Conservation (phyloP, 495 filamentous ascomycete species). For the Hypoxylon lenormandii region DNA sequence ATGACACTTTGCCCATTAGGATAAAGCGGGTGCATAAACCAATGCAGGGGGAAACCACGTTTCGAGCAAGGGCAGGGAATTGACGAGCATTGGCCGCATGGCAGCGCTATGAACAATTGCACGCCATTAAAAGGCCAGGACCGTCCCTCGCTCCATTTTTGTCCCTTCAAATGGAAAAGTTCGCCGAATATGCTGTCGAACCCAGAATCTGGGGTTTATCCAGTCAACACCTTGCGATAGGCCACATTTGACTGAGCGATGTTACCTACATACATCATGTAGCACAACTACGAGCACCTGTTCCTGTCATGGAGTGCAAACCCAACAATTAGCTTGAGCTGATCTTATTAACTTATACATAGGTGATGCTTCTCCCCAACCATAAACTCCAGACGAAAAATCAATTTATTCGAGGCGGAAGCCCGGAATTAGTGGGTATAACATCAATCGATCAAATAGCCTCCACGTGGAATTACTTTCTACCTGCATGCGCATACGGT, state of each 20-base stretch:
- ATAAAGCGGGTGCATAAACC: slow-evolving; percentile 37
- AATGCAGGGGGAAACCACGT: slow-evolving; percentile 45
- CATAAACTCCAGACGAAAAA: too few species aligned
- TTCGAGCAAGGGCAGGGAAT: slow-evolving; percentile 25
- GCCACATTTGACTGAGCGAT: neutral
- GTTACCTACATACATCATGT: too few species aligned
- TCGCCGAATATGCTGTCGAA: slow-evolving; percentile 14
- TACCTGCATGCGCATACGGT: slow-evolving; percentile 1
- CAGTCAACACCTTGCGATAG: slow-evolving; percentile 8
- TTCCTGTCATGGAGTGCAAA: neutral
- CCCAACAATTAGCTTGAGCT: too few species aligned
- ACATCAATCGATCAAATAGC: neutral
- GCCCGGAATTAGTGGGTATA: too few species aligned
- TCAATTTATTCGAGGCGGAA: too few species aligned
- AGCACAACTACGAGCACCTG: too few species aligned
- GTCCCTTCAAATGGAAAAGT: slow-evolving; percentile 6
- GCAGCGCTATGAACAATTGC: too few species aligned
- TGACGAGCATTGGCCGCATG: too few species aligned
- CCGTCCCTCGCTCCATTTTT: neutral
- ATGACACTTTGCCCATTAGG: slow-evolving; percentile 35
- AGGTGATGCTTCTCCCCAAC: too few species aligned
- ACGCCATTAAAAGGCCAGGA: slow-evolving; percentile 19
- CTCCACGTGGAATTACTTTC: slow-evolving; percentile 12
- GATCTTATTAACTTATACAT: too few species aligned
- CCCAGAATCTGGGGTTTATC: slow-evolving; percentile 31